Percentiles rank a stretch among this genome's conserved stretches.
These are phyloP conservation scores for Adansonia grandidieri DNA, from an alignment of 441 rosid genomes.

Conservation along the genomic window DNA sequence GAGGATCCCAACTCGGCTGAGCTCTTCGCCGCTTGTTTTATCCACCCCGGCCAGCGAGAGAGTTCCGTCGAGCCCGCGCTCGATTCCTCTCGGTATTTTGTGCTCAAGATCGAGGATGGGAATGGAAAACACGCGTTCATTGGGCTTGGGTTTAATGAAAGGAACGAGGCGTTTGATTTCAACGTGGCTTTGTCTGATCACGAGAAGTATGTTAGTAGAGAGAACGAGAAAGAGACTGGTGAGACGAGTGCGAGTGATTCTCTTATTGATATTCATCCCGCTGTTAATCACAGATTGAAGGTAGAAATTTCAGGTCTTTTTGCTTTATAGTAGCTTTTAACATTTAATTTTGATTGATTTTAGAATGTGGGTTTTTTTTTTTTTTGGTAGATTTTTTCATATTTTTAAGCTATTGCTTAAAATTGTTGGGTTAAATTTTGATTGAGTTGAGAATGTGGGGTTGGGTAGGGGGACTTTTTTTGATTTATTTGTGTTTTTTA, in stretches of 20 bases:
- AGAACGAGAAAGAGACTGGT: conserved; percentile 64
- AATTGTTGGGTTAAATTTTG: background rate
- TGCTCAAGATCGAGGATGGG: conserved; percentile 93
- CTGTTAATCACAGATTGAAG: conserved; percentile 93
- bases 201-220: conserved; percentile 87
- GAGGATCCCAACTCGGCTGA: conserved; percentile 94
- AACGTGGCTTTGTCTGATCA: conserved; percentile 97
- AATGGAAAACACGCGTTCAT: conserved; percentile 33
- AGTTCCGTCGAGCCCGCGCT: conserved; percentile 88
- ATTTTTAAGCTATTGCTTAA: background rate
- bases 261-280: conserved; percentile 94
- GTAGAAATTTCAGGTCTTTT: conserved; percentile 36
- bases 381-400: background rate
- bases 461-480: background rate
- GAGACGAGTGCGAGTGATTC: conserved; percentile 40
- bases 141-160: conserved; percentile 85
- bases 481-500: background rate
- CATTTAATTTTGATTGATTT: background rate
- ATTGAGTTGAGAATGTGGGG: background rate
- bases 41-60: conserved; percentile 85
- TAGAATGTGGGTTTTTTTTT: background rate
- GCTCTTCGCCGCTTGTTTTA: conserved; percentile 93
- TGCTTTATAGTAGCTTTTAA: conserved; percentile 2
- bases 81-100: conserved; percentile 93
- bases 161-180: conserved; percentile 99